Percentiles rank a stretch among this genome's conserved stretches.
Evolutionary conservation across 2,329 filamentous ascomycete genomes (phyloP).

Genomic region (Trichoderma atrobrunneum): DNA sequence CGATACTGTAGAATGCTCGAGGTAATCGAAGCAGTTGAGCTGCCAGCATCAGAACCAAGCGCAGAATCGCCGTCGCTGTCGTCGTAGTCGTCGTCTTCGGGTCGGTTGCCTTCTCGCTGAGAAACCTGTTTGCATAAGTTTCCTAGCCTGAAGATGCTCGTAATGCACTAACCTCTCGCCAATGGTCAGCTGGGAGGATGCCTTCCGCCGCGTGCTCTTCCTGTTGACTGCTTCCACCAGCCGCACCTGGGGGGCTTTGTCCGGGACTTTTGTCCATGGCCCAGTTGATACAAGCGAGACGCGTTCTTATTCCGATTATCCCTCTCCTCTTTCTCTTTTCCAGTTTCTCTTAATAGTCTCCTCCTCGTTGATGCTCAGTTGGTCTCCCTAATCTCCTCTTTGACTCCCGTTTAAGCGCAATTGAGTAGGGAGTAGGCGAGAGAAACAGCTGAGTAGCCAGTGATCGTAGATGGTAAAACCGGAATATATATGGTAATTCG

Average conservation of each 20-base stretch:
- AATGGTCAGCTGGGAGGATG: conserved; percentile 16
- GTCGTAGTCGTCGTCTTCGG: conserved; percentile 18
- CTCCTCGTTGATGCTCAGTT: neutral
- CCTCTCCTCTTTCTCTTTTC: neutral
- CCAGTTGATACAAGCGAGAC: too few species aligned
- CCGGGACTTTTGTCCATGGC: neutral
- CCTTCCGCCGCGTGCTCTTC: neutral
- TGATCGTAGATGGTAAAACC: neutral
- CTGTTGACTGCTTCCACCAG: neutral
- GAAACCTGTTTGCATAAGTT: neutral
- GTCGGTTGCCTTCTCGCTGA: neutral
- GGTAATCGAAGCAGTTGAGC: conserved; percentile 33
- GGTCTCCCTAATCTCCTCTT: neutral
- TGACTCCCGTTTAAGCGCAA: neutral
- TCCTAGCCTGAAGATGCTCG: neutral
- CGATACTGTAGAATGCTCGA: conserved; percentile 35
- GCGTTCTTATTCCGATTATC: neutral
- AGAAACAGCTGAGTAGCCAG: neutral
- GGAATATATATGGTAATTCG: neutral
- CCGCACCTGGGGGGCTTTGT: neutral
- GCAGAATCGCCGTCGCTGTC: conserved; percentile 28
- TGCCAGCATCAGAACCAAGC: conserved; percentile 23
- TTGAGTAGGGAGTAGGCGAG: neutral
- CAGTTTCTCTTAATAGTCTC: neutral
- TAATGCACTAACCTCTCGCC: conserved; percentile 16